These are phyloP conservation scores for Urochloa ruziziensis DNA, from an alignment of 176 grass and related monocot species.

Conservation along the genomic window DNA sequence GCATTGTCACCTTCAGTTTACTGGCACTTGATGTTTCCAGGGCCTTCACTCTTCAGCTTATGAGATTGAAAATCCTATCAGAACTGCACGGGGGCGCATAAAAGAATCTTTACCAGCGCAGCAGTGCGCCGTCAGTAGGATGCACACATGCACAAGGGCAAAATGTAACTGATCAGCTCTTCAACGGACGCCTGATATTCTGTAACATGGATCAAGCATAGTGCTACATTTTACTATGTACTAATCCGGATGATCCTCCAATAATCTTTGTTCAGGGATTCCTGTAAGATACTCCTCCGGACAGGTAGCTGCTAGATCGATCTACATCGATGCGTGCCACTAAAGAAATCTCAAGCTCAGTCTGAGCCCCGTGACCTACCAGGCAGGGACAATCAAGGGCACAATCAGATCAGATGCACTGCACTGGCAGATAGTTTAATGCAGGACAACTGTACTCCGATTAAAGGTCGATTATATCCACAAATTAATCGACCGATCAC, in stretches of 20 bases:
- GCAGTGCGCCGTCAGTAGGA: background rate
- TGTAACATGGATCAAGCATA: background rate
- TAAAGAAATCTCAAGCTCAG: slow-evolving; percentile 1
- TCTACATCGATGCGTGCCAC: slow-evolving; percentile 19
- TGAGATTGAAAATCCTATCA: too few species aligned
- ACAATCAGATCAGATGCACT: slow-evolving; percentile 39
- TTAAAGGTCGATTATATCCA: background rate
- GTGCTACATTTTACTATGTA: background rate
- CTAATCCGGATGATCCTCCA: background rate
- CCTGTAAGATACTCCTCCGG: slow-evolving; percentile 10
- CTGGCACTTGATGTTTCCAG: background rate
- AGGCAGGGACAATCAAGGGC: slow-evolving; percentile 27
- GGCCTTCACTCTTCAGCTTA: too few species aligned
- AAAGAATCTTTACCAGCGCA: background rate
- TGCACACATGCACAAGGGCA: background rate
- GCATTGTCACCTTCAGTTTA: background rate
- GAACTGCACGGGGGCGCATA: background rate
- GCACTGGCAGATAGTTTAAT: slow-evolving; percentile 5
- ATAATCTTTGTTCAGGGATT: too few species aligned
- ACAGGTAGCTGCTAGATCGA: slow-evolving; percentile 2
- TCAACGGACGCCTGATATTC: background rate
- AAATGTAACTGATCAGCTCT: background rate
- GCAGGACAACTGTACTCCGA: slow-evolving; percentile 14
- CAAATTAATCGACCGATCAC: background rate
- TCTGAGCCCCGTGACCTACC: background rate